Evolutionary conservation across 805 yeast species (phyloP).

Genomic region (Peterozyma xylosa): DNA sequence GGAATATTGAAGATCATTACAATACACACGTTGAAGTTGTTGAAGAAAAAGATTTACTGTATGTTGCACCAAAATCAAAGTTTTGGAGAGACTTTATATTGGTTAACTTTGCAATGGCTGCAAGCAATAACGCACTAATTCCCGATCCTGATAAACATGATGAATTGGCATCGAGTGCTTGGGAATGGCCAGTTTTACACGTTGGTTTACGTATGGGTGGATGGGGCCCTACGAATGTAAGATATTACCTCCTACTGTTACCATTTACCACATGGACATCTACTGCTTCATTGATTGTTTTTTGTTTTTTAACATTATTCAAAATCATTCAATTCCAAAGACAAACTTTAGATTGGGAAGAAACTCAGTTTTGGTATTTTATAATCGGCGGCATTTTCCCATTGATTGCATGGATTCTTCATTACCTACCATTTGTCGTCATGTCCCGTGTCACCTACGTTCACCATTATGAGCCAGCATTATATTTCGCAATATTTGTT

Average conservation of each 20-base stretch:
- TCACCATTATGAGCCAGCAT: slow-evolving; percentile 93
- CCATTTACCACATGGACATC: slow-evolving; percentile 62
- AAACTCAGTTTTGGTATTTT: slow-evolving; percentile 5
- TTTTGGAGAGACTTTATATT: slow-evolving; percentile 66
- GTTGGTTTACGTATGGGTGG: slow-evolving; percentile 73
- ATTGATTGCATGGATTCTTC: slow-evolving; percentile 84
- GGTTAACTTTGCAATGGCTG: slow-evolving; percentile 75
- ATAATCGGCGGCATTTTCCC: slow-evolving; percentile 71
- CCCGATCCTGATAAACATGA: slow-evolving; percentile 71
- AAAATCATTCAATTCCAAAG: slow-evolving; percentile 58
- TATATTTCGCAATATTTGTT: slow-evolving; percentile 76
- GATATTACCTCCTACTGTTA: slow-evolving; percentile 63
- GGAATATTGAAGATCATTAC: slow-evolving; percentile 72
- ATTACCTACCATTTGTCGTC: slow-evolving; percentile 78
- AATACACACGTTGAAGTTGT: slow-evolving; percentile 38
- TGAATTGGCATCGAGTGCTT: slow-evolving; percentile 64
- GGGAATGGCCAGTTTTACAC: slow-evolving; percentile 76
- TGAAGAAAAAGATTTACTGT: slow-evolving; percentile 17
- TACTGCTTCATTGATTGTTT: slow-evolving; percentile 36
- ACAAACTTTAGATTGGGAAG: slow-evolving; percentile 32
- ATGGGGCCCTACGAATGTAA: slow-evolving; percentile 49
- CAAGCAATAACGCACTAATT: slow-evolving; percentile 73
- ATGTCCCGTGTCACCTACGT: slow-evolving; percentile 98
- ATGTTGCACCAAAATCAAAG: slow-evolving; percentile 36
- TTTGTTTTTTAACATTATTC: slow-evolving; percentile 31